Percentiles rank a stretch among this genome's conserved stretches.
phyloP scores from a whole-genome alignment of 352 stramenopile species.

The Globisporangium abappressorium region DNA sequence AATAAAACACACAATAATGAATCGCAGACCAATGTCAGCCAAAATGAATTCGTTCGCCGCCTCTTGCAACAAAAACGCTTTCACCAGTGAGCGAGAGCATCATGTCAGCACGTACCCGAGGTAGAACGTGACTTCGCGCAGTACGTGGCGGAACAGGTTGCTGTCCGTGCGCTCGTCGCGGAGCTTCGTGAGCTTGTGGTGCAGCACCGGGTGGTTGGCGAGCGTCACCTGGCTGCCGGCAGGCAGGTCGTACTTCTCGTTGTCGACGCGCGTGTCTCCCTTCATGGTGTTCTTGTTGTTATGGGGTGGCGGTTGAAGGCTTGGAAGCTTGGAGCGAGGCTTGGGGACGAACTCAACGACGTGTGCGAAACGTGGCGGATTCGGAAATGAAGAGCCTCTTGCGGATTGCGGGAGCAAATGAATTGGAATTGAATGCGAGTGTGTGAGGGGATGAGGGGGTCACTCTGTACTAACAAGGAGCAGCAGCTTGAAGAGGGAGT shows the following conservation, averaged over 20 bases:
- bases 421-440: constrained; percentile 17
- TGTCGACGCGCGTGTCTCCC: constrained; percentile 61
- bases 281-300: constrained; percentile 40
- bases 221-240: constrained; percentile 77
- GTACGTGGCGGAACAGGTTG: constrained; percentile 92
- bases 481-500: constrained; percentile 10
- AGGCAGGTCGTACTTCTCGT: constrained; percentile 58
- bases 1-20: not conserved
- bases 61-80: not conserved
- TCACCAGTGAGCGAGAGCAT: not conserved
- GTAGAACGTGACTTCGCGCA: constrained; percentile 98
- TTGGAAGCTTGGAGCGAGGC: not conserved
- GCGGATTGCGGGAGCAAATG: not conserved
- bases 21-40: not conserved
- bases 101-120: constrained; percentile 85
- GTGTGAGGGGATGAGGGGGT: not conserved
- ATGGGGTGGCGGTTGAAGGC: not conserved
- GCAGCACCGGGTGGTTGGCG: constrained; percentile 89
- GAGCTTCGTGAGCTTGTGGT: constrained; percentile 96
- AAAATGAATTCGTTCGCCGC: not conserved
- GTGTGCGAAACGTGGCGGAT: constrained; percentile 17
- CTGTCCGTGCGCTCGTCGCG: constrained; percentile 92
- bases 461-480: not conserved
- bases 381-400: constrained; percentile 19
- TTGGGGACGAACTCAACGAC: constrained; percentile 7